Conservation (phyloP, 345 rosid species). For the Citrus trifoliata region DNA sequence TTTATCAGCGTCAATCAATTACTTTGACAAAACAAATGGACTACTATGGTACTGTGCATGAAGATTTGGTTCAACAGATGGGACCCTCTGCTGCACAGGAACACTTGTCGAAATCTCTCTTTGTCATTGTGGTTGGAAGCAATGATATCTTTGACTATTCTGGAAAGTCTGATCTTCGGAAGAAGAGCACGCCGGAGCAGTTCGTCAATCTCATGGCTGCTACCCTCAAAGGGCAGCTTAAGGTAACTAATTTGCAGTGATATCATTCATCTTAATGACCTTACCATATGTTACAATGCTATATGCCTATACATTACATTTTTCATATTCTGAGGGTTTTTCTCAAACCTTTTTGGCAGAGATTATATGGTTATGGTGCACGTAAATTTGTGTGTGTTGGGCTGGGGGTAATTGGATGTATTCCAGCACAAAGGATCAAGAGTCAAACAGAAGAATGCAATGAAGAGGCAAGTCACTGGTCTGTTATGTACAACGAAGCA, state of each 20-base stretch:
- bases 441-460: constrained; percentile 40
- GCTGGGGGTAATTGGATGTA: constrained; percentile 53
- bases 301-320: no score
- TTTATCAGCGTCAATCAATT: constrained; percentile 38
- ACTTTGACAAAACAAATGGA: constrained; percentile 53
- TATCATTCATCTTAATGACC: no score
- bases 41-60: constrained; percentile 31
- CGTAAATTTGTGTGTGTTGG: constrained; percentile 55
- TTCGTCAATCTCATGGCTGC: constrained; percentile 42
- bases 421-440: constrained; percentile 45
- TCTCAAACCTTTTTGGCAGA: background rate
- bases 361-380: constrained; percentile 29
- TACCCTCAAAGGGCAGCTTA: constrained; percentile 46
- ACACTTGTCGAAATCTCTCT: constrained; percentile 51
- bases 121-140: constrained; percentile 50
- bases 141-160: constrained; percentile 60
- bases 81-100: constrained; percentile 31
- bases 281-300: no score
- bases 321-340: background rate
- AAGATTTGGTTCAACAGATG: constrained; percentile 22
- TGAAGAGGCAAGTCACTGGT: constrained; percentile 37
- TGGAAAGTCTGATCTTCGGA: constrained; percentile 32
- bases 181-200: constrained; percentile 33
- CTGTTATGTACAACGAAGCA: constrained; percentile 41
- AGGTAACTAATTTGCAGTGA: constrained; percentile 35